Conservation (phyloP, 805 yeast genomes). For the Wickerhamomyces queroliae region DNA sequence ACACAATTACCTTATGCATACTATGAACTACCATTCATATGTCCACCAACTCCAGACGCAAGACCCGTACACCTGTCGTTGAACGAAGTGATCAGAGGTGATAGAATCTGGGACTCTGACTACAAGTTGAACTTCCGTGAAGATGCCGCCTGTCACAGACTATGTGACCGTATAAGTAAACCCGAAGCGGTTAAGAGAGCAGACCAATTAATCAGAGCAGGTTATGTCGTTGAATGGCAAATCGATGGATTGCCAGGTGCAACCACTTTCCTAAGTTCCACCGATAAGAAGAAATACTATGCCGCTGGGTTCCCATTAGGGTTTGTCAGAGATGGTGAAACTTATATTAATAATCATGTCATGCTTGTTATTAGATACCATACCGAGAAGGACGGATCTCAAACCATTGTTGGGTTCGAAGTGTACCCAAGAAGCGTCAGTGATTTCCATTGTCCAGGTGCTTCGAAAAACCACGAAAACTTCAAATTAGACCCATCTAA, state of each 20-base stretch:
- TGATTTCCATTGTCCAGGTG: slow-evolving; percentile 69
- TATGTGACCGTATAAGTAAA: slow-evolving; percentile 64
- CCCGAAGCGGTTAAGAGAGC: slow-evolving; percentile 49
- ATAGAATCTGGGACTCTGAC: slow-evolving; percentile 70
- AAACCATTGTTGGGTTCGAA: slow-evolving; percentile 82
- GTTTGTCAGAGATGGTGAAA: slow-evolving; percentile 49
- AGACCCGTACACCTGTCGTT: slow-evolving; percentile 62
- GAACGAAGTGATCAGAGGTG: slow-evolving; percentile 78
- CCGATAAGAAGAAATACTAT: slow-evolving; percentile 59
- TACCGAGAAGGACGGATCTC: slow-evolving; percentile 34
- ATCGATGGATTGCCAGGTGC: slow-evolving; percentile 86
- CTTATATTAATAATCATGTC: slow-evolving; percentile 72
- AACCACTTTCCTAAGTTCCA: slow-evolving; percentile 64
- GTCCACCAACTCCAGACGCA: slow-evolving; percentile 54
- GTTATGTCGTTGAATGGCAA: slow-evolving; percentile 79
- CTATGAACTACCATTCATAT: slow-evolving; percentile 73
- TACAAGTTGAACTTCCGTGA: slow-evolving; percentile 56
- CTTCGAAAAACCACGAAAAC: slow-evolving; percentile 52
- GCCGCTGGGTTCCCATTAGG: slow-evolving; percentile 88
- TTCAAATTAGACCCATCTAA: slow-evolving; percentile 43
- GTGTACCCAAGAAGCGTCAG: slow-evolving; percentile 80
- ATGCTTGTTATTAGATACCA: slow-evolving; percentile 77
- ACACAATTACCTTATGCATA: slow-evolving; percentile 75
- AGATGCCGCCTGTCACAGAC: slow-evolving; percentile 58
- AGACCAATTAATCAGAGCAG: slow-evolving; percentile 53